Base-by-base conservation (phyloP, 2,329 filamentous ascomycete species). In the Zymoseptoria brevis region DNA sequence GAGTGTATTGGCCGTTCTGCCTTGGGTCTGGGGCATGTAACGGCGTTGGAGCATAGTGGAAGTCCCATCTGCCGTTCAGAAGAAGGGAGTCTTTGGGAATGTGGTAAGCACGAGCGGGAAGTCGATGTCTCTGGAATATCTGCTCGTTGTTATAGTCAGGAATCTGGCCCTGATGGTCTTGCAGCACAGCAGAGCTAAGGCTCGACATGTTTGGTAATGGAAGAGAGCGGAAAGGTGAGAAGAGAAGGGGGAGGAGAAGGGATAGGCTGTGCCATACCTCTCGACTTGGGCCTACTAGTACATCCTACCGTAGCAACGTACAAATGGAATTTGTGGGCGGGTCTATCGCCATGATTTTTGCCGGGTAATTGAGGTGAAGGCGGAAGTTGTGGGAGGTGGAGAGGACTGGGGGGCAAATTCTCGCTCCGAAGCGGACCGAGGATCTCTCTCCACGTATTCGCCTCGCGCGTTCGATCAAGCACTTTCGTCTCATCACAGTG, bases 21-120 rank as follows among this genome's bases (percentile, higher is more conserved):
- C 21, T 21, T 1, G 56, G 59, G 4, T 52, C 50, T 4, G 62
- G 62, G 48, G 59, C 62, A 54, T 62, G 59, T 11, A 56, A 30
- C n/a, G 62, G 57, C 5, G 59, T 57, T 3, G 59, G 55, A 19
- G 59, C 59, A 51, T 60, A 57, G 24, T 63, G 62, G 41, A 63
- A 63, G 49, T 62, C 50, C 62, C 62, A 63, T 11, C 51, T 48
- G 16, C 62, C 62, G 41, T 54, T 63, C 41, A 63, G 59, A 26
- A 63, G 57, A 13, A 63, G 19, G 9, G 50, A 56, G 6, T 59
- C 58, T n/a, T 35, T 11, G 8, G 61, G 58, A 41, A 62, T 26
- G 52, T 62, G 50, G 53, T 62, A 62, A 9, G 61, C 61, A 49
- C 61, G 49, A 35, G 54, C 22, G 29, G 61, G 61, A 16, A 62